Conservation (phyloP, 1,139 yeast species). For the Yarrowia galli region DNA sequence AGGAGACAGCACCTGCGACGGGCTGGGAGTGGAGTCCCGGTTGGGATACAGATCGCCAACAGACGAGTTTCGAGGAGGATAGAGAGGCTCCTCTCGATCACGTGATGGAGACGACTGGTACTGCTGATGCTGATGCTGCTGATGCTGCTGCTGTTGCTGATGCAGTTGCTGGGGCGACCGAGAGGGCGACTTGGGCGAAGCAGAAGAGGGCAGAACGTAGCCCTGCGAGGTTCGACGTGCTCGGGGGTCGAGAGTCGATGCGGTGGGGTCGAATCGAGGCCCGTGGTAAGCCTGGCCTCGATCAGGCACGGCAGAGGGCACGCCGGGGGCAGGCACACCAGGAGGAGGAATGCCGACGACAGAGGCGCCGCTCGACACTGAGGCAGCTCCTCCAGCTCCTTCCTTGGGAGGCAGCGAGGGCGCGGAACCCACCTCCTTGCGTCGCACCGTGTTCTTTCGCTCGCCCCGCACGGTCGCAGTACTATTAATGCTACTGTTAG, state of each 20-base stretch:
- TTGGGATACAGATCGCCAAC: constrained; percentile 11
- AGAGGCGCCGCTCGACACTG: constrained; percentile 40
- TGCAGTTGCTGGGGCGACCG: constrained; percentile 22
- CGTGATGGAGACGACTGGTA: constrained; percentile 11
- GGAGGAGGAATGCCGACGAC: constrained; percentile 19
- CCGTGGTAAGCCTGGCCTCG: constrained; percentile 41
- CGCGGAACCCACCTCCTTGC: constrained; percentile 49
- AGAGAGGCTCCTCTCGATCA: neutral
- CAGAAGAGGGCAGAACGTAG: neutral
- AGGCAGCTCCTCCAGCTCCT: constrained; percentile 42
- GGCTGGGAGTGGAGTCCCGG: constrained; percentile 26
- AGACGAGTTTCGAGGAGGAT: constrained; percentile 27
- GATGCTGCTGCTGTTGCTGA: constrained; percentile 25
- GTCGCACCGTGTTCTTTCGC: constrained; percentile 46
- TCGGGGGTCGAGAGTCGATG: constrained; percentile 15
- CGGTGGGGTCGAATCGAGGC: constrained; percentile 15
- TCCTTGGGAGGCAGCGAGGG: constrained; percentile 45
- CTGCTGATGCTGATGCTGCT: constrained; percentile 26
- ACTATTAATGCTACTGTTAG: constrained; percentile 28
- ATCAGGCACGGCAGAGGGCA: constrained; percentile 36
- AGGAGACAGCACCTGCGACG: constrained; percentile 31
- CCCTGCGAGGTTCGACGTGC: constrained; percentile 28
- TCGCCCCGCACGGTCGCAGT: constrained; percentile 17
- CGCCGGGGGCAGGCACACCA: constrained; percentile 39
- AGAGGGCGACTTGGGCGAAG: constrained; percentile 20